Evolutionary conservation across 495 filamentous ascomycete genomes (phyloP).

Genomic region (Penicillium turbatum): DNA sequence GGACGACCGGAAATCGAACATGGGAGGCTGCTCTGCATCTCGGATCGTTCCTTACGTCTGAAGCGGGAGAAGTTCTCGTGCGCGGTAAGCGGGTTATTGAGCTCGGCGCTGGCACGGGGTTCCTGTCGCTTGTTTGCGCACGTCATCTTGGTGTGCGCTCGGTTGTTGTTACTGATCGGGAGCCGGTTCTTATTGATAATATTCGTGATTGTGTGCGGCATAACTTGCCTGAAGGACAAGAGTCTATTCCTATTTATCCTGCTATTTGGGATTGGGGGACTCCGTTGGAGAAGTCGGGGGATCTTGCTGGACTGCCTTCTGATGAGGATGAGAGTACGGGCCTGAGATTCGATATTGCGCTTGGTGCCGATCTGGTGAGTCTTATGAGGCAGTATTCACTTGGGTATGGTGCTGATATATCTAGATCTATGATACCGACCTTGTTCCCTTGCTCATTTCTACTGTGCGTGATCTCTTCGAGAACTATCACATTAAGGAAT

Average conservation of each 20-base stretch:
- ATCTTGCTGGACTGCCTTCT: neutral
- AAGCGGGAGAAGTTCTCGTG: slow-evolving; percentile 41
- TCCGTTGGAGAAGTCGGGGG: slow-evolving; percentile 16
- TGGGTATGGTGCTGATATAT: neutral
- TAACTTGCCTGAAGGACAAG: slow-evolving; percentile 53
- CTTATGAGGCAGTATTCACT: neutral
- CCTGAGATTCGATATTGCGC: slow-evolving; percentile 42
- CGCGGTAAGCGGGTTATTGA: slow-evolving; percentile 67
- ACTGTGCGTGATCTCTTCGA: slow-evolving; percentile 54
- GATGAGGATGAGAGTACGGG: slow-evolving; percentile 3
- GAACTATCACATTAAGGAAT: slow-evolving; percentile 40
- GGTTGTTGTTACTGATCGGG: slow-evolving; percentile 78
- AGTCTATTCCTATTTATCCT: slow-evolving; percentile 31
- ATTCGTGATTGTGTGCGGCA: slow-evolving; percentile 63
- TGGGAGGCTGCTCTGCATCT: slow-evolving; percentile 94
- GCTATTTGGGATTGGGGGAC: slow-evolving; percentile 42
- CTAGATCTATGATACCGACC: slow-evolving; percentile 62
- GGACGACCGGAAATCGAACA: slow-evolving; percentile 83
- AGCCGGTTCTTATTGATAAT: slow-evolving; percentile 63
- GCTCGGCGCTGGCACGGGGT: slow-evolving; percentile 83
- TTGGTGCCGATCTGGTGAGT: slow-evolving; percentile 49
- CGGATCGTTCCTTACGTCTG: slow-evolving; percentile 61
- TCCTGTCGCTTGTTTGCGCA: slow-evolving; percentile 76
- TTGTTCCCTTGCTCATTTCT: slow-evolving; percentile 53
- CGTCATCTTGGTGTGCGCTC: slow-evolving; percentile 60